Evolutionary conservation across 305 asterid species (phyloP), one percentile per base, ranked within the genome.

Genomic region (Vinca major): DNA sequence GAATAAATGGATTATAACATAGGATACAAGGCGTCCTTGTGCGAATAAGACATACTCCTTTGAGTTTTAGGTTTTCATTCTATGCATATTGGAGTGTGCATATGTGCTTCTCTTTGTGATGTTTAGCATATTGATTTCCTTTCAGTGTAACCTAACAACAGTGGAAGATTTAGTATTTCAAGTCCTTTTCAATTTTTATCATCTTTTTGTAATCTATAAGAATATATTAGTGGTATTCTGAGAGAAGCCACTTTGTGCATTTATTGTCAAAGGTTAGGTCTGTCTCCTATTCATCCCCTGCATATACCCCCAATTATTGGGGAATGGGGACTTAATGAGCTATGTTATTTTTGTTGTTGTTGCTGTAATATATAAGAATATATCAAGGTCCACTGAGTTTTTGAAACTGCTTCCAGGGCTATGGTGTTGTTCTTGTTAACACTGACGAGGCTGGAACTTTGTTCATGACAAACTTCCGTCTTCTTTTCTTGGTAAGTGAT

Each of bases 361-460:
- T 26, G 33, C 33, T 26, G 33, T 26, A 26, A 26, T 26, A 26
- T 36, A 64, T 40, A 58, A 64, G 65, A 75, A 49, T 77, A 65
- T 62, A 21, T 68, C 13, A 58, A 62, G 48, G 73, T 58, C 57
- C 48, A 64, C 74, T 82, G 77, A 75, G 66, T 51, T 67, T 69
- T 61, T 55, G 50, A 17, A 67, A 51, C 79, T 69, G 70, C 75
- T 67, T 84, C 54, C 88, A 92, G 98, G 97, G 89, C 63, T 71
- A 77, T 67, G 95, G 94, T 39, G 96, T 86, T 76, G 98, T 92
- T 81, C 98, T 92, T 80, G 96, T 90, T 84, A 92, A 92, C 82
- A 90, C 79, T 70, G 96, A 90, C 56, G 92, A 86, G 77, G 98
- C 98, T 44, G 98, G 98, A 74, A 88, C 94, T 39, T 75, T 92